Conservation (phyloP, 208 protist genomes). For the Strigomonas galati region DNA sequence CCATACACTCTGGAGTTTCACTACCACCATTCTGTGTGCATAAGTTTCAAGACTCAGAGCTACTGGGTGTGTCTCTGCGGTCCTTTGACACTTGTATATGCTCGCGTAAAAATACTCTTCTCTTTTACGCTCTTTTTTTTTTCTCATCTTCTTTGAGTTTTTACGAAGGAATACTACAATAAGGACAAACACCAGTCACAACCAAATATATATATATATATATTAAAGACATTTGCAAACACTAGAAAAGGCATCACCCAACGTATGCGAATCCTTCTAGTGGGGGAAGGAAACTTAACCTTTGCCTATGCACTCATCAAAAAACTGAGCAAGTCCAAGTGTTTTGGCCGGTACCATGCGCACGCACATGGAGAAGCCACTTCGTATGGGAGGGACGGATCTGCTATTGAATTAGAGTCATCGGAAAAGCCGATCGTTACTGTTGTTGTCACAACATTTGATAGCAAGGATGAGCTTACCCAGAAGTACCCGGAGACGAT, state of each 20-base stretch:
- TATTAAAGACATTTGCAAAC: too few relatives aligned
- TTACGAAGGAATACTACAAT: background rate
- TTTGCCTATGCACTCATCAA: slow-evolving; percentile 53
- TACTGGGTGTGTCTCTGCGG: too few relatives aligned
- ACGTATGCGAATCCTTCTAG: slow-evolving; percentile 31
- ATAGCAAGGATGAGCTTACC: slow-evolving; percentile 20
- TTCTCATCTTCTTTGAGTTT: background rate
- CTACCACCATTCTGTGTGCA: too few relatives aligned
- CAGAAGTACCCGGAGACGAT: slow-evolving; percentile 52
- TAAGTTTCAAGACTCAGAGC: too few relatives aligned
- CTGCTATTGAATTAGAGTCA: too few relatives aligned
- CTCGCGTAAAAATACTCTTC: too few relatives aligned
- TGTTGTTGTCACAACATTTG: slow-evolving; percentile 41
- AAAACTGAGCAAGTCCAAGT: slow-evolving; percentile 23
- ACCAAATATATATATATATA: too few relatives aligned
- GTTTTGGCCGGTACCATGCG: slow-evolving; percentile 15
- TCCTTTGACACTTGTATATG: too few relatives aligned
- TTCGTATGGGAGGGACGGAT: too few relatives aligned
- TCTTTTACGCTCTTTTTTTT: background rate
- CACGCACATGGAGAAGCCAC: background rate
- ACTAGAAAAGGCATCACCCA: background rate
- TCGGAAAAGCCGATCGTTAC: background rate
- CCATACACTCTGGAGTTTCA: too few relatives aligned
- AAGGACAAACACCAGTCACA: too few relatives aligned
- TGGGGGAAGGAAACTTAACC: slow-evolving; percentile 60